Base-by-base conservation (phyloP, 2,329 filamentous ascomycete species). In the Colletotrichum spinosum region DNA sequence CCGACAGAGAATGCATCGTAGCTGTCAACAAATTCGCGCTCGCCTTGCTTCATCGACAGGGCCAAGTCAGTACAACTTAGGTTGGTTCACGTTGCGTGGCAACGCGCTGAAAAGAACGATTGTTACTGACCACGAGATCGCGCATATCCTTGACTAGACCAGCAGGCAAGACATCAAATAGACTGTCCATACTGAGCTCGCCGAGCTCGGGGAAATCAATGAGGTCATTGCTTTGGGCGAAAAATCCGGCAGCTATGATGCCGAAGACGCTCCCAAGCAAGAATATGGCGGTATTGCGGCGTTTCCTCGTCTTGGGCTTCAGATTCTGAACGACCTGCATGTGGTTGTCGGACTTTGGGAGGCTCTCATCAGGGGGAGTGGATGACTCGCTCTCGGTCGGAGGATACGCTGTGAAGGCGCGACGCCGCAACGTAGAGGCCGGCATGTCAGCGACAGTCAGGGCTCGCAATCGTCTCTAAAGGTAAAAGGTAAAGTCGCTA, bases 1-100 rank as follows among this genome's bases (percentile, higher is more conserved):
- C 96, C 97, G 51, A 98, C 92, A 1, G 94, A 88, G 74, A 99
- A 99, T 6, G 94, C 92, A 80, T 99, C 96, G 79, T 97, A 97
- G 72, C 91, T 92, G 69, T 97, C 90, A 48, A 93, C 88, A 48
- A 84, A 80, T 70, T 97, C 93, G 70, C 93, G 90, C 79, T 98
- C 94, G 72, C 91, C 90, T 81, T 93, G 92, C 90, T 92, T 70
- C 25, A 25, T 71, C 68, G 48, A 49, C 65, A 64, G 42, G 66
- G 51, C 33, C 33, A 45, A 51, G n/a, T 53, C 57, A 68, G 73
- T 45, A 54, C 13, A 39, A 42, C 52, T 45, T 49, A 67, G 33
- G 41, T 49, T 17, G 52, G 42, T 44, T 17, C 12, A 25, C 6
- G 41, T 33, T n/a, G 17, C 12, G 10, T 53, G 41, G 10, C 17